Evolutionary conservation across 2,329 filamentous ascomycete species (phyloP).

Genomic region (Claviceps sp.): DNA sequence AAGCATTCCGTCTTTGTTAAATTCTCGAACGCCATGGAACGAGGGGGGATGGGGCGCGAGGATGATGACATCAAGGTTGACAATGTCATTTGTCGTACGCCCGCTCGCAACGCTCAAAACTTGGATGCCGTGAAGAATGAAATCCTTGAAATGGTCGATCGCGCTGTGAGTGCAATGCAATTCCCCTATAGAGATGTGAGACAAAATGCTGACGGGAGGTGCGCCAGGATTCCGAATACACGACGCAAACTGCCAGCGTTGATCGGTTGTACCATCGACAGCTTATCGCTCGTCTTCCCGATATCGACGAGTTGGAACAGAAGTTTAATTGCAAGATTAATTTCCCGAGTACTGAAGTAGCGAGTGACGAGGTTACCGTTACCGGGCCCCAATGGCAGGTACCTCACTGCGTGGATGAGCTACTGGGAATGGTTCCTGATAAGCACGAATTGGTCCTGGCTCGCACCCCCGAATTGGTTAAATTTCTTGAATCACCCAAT

Average conservation of each 20-base stretch:
- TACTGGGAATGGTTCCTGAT: conserved; percentile 95
- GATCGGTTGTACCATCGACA: conserved; percentile 93
- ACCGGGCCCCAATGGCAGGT: conserved; percentile 98
- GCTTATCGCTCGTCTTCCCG: conserved; percentile 72
- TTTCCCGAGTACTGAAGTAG: conserved; percentile 94
- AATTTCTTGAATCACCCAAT: conserved; percentile 68
- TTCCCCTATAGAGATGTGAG: no score
- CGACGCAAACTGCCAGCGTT: conserved; percentile 83
- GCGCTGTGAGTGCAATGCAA: conserved; percentile 47
- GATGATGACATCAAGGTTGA: conserved; percentile 98
- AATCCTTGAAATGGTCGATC: conserved; percentile 98
- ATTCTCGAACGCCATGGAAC: conserved; percentile 98
- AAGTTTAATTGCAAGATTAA: conserved; percentile 99
- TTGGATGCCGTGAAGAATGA: conserved; percentile 96
- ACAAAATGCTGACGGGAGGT: background rate
- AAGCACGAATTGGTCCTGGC: conserved; percentile 83
- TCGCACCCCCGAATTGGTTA: conserved; percentile 60
- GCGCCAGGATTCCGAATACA: conserved; percentile 79
- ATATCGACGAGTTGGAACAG: conserved; percentile 92
- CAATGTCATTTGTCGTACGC: conserved; percentile 96
- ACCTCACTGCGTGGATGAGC: conserved; percentile 88
- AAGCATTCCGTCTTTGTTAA: conserved; percentile 99
- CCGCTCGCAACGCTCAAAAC: conserved; percentile 91
- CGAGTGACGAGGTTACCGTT: conserved; percentile 89
- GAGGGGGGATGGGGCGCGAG: conserved; percentile 75